phyloP scores from a whole-genome alignment of 176 grass and related monocot genomes.

The Paspalum vaginatum region DNA sequence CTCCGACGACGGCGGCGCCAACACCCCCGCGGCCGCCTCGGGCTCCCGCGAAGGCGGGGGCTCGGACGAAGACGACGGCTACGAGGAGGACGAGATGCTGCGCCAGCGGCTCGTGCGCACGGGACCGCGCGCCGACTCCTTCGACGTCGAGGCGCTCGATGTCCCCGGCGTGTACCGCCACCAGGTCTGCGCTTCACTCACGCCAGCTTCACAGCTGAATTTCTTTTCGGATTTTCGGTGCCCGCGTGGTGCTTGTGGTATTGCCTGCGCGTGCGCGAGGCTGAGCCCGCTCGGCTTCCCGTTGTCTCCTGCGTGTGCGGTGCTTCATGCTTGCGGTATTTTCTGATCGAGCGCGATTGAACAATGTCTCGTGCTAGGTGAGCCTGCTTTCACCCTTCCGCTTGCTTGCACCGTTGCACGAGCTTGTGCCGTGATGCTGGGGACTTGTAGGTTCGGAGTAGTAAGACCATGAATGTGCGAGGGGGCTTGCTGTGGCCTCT shows the following conservation, averaged over 20 bases:
- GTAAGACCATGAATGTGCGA: neutral
- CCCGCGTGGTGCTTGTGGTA: neutral
- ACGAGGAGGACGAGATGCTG: conserved; percentile 63
- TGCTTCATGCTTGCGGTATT: too few relatives aligned
- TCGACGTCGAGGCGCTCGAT: conserved; percentile 90
- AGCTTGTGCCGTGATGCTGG: neutral
- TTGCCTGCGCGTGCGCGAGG: neutral
- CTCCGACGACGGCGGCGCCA: conserved; percentile 53
- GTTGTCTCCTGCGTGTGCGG: neutral
- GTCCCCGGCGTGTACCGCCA: conserved; percentile 64
- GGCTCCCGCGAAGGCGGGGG: conserved; percentile 40
- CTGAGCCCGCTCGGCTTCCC: neutral
- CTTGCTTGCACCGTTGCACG: neutral
- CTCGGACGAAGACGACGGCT: conserved; percentile 60
- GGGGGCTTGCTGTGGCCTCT: conserved; percentile 1
- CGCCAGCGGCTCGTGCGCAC: conserved; percentile 85
- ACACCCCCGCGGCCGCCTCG: conserved; percentile 41
- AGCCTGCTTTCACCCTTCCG: neutral
- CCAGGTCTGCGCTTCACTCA: conserved; percentile 15
- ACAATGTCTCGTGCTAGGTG: conserved; percentile 6
- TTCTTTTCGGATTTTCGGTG: neutral
- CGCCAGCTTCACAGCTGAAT: neutral
- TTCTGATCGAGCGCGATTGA: neutral
- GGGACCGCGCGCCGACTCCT: conserved; percentile 80
- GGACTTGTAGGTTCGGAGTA: neutral